Conservation (phyloP, 2,329 filamentous ascomycete species). For the Teratosphaeria zuluensis region DNA sequence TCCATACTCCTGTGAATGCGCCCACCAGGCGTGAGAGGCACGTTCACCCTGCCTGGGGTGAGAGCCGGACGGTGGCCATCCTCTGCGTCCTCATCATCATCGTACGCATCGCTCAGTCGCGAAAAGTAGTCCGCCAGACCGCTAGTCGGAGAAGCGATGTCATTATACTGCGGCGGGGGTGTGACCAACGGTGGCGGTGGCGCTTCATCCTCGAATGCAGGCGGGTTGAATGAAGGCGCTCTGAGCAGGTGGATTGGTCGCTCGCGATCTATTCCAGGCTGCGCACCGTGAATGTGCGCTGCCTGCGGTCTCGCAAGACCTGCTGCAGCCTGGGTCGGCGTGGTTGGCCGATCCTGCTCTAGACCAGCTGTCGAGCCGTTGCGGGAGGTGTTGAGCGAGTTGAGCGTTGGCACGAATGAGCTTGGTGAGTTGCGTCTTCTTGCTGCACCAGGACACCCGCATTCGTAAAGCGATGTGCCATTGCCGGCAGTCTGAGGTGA, state of each 20-base stretch:
- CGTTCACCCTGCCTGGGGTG: constrained; percentile 36
- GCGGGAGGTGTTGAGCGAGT: constrained; percentile 39
- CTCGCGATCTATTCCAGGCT: constrained; percentile 19
- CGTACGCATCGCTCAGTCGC: constrained; percentile 56
- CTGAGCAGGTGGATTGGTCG: constrained; percentile 79
- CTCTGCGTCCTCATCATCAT: constrained; percentile 52
- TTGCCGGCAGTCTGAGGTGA: constrained; percentile 34
- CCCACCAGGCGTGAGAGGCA: constrained; percentile 54
- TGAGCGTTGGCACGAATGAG: constrained; percentile 46
- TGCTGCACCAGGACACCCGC: constrained; percentile 59
- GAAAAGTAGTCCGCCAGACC: constrained; percentile 76
- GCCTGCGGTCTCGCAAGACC: constrained; percentile 42
- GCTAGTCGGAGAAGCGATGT: constrained; percentile 58
- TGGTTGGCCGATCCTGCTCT: constrained; percentile 11
- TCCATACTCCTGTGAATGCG: constrained; percentile 57
- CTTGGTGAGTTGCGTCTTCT: constrained; percentile 38
- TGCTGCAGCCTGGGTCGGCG: constrained; percentile 25
- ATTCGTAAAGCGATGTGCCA: constrained; percentile 38
- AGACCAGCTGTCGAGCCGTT: constrained; percentile 10
- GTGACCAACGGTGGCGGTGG: constrained; percentile 66
- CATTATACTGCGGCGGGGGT: constrained; percentile 76
- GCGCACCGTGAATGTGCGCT: constrained; percentile 31
- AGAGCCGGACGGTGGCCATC: not conserved
- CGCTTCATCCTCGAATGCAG: constrained; percentile 72
- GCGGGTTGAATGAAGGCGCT: constrained; percentile 77